phyloP scores from a whole-genome alignment of 2,329 filamentous ascomycete species.

The Diplodia sapinea region DNA sequence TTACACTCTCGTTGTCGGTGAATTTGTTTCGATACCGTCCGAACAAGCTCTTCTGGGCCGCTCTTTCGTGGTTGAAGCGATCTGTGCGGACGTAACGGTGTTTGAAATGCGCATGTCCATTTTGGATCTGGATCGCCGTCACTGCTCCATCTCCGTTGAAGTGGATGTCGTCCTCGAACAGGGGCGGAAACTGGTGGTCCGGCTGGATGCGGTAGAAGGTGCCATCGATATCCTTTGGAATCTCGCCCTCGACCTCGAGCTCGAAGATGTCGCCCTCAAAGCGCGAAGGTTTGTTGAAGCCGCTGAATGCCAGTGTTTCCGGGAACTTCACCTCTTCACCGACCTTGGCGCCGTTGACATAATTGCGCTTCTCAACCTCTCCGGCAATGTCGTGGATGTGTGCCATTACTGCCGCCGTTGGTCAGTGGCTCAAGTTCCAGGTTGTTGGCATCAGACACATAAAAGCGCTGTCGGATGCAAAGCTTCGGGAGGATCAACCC shows the following conservation, averaged over 20 bases:
- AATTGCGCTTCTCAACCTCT: conserved; percentile 30
- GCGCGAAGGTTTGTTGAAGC: conserved; percentile 50
- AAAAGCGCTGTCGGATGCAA: neutral
- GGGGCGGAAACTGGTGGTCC: conserved; percentile 59
- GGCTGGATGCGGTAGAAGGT: conserved; percentile 54
- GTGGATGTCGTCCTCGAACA: conserved; percentile 61
- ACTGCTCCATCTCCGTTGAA: conserved; percentile 55
- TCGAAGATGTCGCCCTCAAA: conserved; percentile 50
- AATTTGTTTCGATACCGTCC: conserved; percentile 64
- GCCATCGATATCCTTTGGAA: conserved; percentile 52
- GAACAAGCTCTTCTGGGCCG: conserved; percentile 53
- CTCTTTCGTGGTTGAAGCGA: conserved; percentile 48
- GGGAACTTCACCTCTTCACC: conserved; percentile 44
- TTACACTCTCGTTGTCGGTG: conserved; percentile 62
- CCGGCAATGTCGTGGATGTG: conserved; percentile 21
- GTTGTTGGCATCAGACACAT: neutral
- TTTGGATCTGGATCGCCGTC: conserved; percentile 50
- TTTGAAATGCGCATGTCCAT: conserved; percentile 52
- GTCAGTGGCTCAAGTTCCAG: neutral
- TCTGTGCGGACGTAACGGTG: conserved; percentile 53
- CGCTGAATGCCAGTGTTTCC: conserved; percentile 45
- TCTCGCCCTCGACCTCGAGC: conserved; percentile 49
- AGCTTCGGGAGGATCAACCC: conserved; percentile 2
- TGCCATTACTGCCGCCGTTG: neutral
- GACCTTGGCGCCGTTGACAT: conserved; percentile 37